phyloP scores from a whole-genome alignment of 768 basidiomycete species.

The Mycena haematopus region DNA sequence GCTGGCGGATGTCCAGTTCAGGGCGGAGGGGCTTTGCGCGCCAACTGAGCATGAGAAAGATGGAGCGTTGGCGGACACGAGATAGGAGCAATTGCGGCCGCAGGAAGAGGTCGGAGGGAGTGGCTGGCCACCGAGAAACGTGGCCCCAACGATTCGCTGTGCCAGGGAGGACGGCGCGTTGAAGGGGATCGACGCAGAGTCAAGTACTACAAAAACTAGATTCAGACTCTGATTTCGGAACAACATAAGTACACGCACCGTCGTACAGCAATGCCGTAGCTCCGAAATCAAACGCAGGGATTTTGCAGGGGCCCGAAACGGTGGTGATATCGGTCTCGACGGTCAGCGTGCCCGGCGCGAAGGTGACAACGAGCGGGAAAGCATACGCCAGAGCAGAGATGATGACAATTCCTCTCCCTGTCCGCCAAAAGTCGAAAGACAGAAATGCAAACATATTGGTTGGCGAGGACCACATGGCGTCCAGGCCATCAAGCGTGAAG shows the following conservation, averaged over 20 bases:
- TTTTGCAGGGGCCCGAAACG: not conserved
- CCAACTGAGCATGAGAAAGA: constrained; percentile 2
- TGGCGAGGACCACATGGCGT: constrained; percentile 18
- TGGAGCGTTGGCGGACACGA: constrained; percentile 8
- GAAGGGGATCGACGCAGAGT: not conserved
- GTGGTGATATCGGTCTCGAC: not conserved
- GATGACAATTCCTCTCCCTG: constrained; percentile 3
- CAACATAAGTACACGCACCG: not conserved
- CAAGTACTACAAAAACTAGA: not conserved
- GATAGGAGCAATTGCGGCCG: constrained; percentile 8
- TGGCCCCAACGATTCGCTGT: not conserved
- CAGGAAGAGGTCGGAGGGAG: constrained; percentile 1
- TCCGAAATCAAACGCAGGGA: constrained; percentile 13
- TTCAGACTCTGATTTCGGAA: not conserved
- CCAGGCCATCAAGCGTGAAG: constrained; percentile 12
- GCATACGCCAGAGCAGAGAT: constrained; percentile 1
- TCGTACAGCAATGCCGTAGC: not conserved
- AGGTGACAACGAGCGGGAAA: constrained; percentile 16
- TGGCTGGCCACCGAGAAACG: constrained; percentile 9
- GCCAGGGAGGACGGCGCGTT: not conserved
- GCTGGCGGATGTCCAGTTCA: not conserved
- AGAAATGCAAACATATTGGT: constrained; percentile 8
- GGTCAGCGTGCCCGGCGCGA: constrained; percentile 16
- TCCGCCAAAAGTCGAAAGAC: constrained; percentile 8
- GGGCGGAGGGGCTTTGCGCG: not conserved